Conservation (phyloP, 2,329 filamentous ascomycete species). For the Penicillium verrucosum region DNA sequence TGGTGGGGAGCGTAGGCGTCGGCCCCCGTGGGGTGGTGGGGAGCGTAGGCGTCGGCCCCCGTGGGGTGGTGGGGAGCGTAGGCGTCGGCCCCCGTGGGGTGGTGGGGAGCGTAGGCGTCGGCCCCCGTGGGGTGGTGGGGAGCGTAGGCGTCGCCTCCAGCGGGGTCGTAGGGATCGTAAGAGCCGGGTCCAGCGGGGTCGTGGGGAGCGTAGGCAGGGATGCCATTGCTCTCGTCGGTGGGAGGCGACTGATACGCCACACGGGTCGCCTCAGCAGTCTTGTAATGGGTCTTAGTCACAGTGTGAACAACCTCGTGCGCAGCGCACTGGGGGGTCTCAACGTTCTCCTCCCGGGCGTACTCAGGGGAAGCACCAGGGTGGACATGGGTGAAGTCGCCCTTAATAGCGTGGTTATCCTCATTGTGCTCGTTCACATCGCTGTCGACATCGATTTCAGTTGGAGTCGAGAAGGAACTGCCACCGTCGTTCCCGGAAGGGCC, state of each 20-base stretch:
- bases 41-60: background rate
- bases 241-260: background rate
- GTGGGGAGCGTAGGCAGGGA: background rate
- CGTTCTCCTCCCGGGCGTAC: background rate
- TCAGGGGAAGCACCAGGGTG: conserved; percentile 7
- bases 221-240: background rate
- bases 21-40: background rate
- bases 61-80: background rate
- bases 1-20: background rate
- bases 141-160: background rate
- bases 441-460: conserved; percentile 10
- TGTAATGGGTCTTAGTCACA: conserved; percentile 26
- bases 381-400: conserved; percentile 17
- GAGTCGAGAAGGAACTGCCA: conserved; percentile 11
- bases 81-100: background rate
- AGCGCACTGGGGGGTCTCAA: conserved; percentile 13
- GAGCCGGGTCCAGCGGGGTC: background rate
- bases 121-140: background rate
- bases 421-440: conserved; percentile 16
- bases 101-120: background rate
- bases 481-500: conserved; percentile 21
- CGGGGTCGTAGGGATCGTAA: background rate
- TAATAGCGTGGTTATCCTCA: conserved; percentile 26
- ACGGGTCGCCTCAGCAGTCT: conserved; percentile 10
- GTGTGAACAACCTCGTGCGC: conserved; percentile 28